These are phyloP conservation scores for Wallacemonas sp. DNA, from an alignment of 208 protist species.

Conservation along the genomic window DNA sequence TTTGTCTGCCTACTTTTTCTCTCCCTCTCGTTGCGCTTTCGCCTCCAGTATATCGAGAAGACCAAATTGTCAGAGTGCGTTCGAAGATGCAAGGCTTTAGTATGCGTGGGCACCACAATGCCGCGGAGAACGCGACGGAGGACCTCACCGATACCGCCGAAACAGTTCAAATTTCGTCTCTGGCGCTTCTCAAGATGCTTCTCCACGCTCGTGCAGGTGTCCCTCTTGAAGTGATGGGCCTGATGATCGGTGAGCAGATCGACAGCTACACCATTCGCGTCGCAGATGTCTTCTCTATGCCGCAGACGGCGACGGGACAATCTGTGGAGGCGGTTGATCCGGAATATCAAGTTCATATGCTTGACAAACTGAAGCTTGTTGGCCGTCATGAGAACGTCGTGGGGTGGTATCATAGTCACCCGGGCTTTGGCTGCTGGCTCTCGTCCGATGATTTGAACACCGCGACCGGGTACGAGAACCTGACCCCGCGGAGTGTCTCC, in stretches of 20 bases:
- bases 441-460: constrained; percentile 99
- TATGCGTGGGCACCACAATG: background rate
- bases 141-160: constrained; percentile 97
- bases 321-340: constrained; percentile 99
- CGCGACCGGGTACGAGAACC: constrained; percentile 96
- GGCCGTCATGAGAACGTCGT: constrained; percentile 99
- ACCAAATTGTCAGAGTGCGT: too few species aligned
- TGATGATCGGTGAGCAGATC: constrained; percentile 99
- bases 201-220: constrained; percentile 99
- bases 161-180: constrained; percentile 98
- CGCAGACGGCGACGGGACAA: constrained; percentile 98
- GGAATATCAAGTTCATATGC: constrained; percentile 99
- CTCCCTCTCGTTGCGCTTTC: too few species aligned
- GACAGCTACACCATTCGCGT: constrained; percentile 99
- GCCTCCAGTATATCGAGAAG: too few species aligned
- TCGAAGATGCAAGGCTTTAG: background rate
- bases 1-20: too few species aligned
- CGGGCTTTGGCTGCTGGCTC: constrained; percentile 99
- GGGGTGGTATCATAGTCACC: constrained; percentile 99
- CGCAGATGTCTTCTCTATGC: constrained; percentile 99
- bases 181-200: constrained; percentile 99
- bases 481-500: constrained; percentile 98
- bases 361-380: constrained; percentile 99
- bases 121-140: constrained; percentile 29
- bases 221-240: constrained; percentile 99